phyloP scores from a whole-genome alignment of 495 filamentous ascomycete genomes.

The Annulohypoxylon bovei region DNA sequence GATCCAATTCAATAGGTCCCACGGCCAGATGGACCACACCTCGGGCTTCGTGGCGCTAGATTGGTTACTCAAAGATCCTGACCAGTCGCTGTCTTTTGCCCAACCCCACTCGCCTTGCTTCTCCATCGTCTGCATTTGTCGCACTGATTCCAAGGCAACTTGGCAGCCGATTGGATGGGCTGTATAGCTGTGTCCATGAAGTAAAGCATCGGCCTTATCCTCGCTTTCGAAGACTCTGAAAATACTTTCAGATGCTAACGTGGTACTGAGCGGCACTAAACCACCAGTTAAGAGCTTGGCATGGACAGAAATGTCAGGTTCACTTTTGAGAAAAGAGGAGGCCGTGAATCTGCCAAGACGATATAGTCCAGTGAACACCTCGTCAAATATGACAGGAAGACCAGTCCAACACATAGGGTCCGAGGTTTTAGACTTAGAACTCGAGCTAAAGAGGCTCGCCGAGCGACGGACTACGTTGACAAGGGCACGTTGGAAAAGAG shows the following conservation, averaged over 20 bases:
- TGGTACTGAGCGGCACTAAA: conserved; percentile 76
- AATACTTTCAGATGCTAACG: conserved; percentile 74
- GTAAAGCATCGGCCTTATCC: conserved; percentile 75
- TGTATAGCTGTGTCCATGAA: conserved; percentile 86
- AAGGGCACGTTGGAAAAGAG: conserved; percentile 77
- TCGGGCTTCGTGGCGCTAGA: conserved; percentile 1
- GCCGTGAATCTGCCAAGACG: conserved; percentile 74
- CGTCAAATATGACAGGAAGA: conserved; percentile 78
- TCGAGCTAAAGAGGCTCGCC: conserved; percentile 58
- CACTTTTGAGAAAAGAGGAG: conserved; percentile 69
- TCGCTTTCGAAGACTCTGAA: conserved; percentile 73
- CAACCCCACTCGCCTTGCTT: conserved; percentile 59
- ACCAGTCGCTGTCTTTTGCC: conserved; percentile 54
- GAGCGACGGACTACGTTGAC: conserved; percentile 68
- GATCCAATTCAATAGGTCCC: conserved; percentile 63
- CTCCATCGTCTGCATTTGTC: conserved; percentile 66
- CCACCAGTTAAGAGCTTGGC: conserved; percentile 84
- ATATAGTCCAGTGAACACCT: conserved; percentile 84
- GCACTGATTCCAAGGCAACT: conserved; percentile 70
- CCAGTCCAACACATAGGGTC: conserved; percentile 65
- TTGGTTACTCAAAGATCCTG: conserved; percentile 11
- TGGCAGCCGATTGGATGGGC: conserved; percentile 80
- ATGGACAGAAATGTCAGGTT: conserved; percentile 77
- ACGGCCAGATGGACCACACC: conserved; percentile 77
- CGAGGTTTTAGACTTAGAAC: conserved; percentile 9